Evolutionary conservation across 176 grass and related monocot species (phyloP), one percentile per base, ranked within the genome.

Genomic region (Stipa capillata): DNA sequence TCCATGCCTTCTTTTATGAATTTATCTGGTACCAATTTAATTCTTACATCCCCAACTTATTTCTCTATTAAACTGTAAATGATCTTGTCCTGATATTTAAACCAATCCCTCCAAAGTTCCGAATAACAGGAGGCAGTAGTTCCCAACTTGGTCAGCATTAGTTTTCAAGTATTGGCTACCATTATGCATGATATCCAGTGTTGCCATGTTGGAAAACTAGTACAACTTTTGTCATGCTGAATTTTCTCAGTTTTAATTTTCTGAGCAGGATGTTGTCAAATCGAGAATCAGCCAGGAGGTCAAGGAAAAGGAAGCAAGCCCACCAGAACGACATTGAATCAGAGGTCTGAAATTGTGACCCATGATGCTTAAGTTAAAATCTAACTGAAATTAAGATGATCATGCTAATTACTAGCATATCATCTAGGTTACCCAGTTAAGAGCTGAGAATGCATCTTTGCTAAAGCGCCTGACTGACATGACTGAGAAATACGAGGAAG

Each of bases 231-330:
- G 23, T 17, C 8, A 8, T 71, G 77, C 41, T 77, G 35, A 64
- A 48, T 48, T 71, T 57, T 35, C 48, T 58, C 25, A 32, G 29
- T 69, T 56, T 69, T 58, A 67, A 73, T 84, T 18, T 28, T 84
- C 21, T 84, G 8, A 17, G 31, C 83, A 94, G 94, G 76, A 94
- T 94, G 91, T 66, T 97, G 34, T 97, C 91, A 81, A 97, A 97
- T 52, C 87, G 91, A 70, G 94, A 97, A 81, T 97, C 94, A 52
- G 94, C 89, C 77, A 92, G 91, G 70, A 90, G 91, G 58, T 97
- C 94, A 66, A 87, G 94, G 64, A 94, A 84, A 67, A 94, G 94
- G 62, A 97, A 94, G 78, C 94, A 97, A 90, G 82, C 75, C 29
- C 91, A 97, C 73, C 34, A 92, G n/a, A 79, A 59, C 7, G 91